Conservation (phyloP, 2,329 filamentous ascomycete species). For the Penicillium janthinellum region DNA sequence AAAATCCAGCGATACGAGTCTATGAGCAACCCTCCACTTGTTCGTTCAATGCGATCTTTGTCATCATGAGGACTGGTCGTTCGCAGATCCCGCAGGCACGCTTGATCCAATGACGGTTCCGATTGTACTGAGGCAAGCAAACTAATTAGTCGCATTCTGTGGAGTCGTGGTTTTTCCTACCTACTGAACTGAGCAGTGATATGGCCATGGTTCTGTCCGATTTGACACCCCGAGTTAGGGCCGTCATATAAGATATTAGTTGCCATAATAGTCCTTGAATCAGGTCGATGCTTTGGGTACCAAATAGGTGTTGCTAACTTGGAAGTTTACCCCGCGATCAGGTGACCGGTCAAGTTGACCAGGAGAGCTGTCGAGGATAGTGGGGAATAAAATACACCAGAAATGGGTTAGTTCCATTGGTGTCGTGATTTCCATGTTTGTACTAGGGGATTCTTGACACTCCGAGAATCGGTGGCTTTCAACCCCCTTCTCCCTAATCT, state of each 20-base stretch:
- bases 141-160: too few relatives aligned
- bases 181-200: not conserved
- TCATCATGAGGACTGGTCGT: not conserved
- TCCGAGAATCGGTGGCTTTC: too few relatives aligned
- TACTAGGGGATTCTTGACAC: too few relatives aligned
- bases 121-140: not conserved
- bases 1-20: slow-evolving; percentile 27
- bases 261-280: not conserved
- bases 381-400: too few relatives aligned
- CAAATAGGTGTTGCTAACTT: not conserved
- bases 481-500: too few relatives aligned
- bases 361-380: too few relatives aligned
- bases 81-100: not conserved
- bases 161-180: too few relatives aligned
- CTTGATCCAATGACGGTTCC: not conserved
- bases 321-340: not conserved
- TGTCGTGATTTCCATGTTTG: too few relatives aligned
- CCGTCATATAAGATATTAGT: not conserved
- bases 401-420: too few relatives aligned
- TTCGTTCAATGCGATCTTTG: not conserved
- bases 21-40: not conserved
- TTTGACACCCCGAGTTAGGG: not conserved
- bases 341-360: too few relatives aligned
- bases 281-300: not conserved
- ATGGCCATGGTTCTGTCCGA: not conserved